These are phyloP conservation scores for Noccaea caerulescens DNA, from an alignment of 345 rosid species.

Conservation along the genomic window DNA sequence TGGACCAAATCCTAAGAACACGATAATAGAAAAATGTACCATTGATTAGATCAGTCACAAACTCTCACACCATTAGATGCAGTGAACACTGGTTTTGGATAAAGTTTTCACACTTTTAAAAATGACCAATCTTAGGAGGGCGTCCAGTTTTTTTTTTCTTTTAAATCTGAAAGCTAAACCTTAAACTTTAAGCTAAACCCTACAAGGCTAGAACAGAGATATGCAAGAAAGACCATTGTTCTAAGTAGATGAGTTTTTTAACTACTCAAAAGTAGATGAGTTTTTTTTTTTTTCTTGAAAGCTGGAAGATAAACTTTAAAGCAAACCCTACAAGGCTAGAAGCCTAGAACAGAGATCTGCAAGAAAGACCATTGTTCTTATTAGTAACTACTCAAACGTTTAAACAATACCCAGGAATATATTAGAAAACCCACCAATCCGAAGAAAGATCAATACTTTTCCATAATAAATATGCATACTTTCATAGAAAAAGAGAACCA, in stretches of 20 bases:
- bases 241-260: neutral
- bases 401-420: neutral
- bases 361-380: conserved; percentile 3
- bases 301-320: neutral
- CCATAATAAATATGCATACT: no score
- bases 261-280: neutral
- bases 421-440: neutral
- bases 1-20: conserved; percentile 32
- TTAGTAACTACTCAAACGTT: neutral
- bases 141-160: neutral
- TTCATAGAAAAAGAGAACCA: neutral
- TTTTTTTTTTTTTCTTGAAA: neutral
- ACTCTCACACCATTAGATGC: neutral
- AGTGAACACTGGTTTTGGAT: neutral
- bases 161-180: neutral
- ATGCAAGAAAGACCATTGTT: conserved; percentile 3
- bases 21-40: neutral
- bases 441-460: neutral
- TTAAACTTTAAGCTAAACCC: neutral
- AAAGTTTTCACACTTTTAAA: neutral
- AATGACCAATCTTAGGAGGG: neutral
- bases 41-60: conserved; percentile 29
- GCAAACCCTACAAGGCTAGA: conserved; percentile 18
- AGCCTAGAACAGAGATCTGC: neutral
- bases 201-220: conserved; percentile 20